A percentile compares a stretch with the other conserved stretches of the same genome.
These are phyloP conservation scores for Arthroderma sp. DNA, from an alignment of 2,329 filamentous ascomycete species.

Conservation along the genomic window DNA sequence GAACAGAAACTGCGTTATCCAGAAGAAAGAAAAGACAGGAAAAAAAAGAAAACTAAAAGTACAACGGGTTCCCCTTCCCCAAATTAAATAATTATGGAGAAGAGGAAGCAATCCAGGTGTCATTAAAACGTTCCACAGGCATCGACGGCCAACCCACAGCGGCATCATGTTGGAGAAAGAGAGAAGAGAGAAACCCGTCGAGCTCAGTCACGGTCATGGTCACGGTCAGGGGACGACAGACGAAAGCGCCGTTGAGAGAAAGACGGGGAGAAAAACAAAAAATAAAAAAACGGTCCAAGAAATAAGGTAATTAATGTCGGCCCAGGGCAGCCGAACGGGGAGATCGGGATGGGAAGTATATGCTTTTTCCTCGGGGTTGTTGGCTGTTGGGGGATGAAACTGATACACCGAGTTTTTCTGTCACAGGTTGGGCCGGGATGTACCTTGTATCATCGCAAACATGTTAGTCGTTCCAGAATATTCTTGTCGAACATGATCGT, in stretches of 20 bases:
- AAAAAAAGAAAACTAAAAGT: neutral
- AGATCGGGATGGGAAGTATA: conserved; percentile 1
- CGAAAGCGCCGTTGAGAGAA: neutral
- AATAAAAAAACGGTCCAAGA: neutral
- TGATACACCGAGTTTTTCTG: neutral
- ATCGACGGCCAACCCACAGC: too few relatives aligned
- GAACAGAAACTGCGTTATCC: neutral
- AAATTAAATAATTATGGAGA: neutral
- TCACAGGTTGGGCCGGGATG: neutral
- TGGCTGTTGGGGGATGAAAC: neutral
- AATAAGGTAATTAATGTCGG: neutral
- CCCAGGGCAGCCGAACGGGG: neutral
- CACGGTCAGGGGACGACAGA: too few relatives aligned
- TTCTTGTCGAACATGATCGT: neutral
- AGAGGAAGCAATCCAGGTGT: neutral
- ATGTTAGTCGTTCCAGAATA: neutral
- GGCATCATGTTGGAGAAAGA: too few relatives aligned
- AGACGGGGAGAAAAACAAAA: neutral
- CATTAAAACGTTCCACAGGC: neutral
- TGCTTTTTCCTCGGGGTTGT: neutral
- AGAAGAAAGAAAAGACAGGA: neutral
- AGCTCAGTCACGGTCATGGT: too few relatives aligned
- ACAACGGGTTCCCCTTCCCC: neutral
- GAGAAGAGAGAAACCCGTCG: too few relatives aligned
- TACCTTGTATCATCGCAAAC: neutral